Evolutionary conservation across 371 early-diverging fungal genomes (phyloP).

Genomic region (Mucor irregularis): DNA sequence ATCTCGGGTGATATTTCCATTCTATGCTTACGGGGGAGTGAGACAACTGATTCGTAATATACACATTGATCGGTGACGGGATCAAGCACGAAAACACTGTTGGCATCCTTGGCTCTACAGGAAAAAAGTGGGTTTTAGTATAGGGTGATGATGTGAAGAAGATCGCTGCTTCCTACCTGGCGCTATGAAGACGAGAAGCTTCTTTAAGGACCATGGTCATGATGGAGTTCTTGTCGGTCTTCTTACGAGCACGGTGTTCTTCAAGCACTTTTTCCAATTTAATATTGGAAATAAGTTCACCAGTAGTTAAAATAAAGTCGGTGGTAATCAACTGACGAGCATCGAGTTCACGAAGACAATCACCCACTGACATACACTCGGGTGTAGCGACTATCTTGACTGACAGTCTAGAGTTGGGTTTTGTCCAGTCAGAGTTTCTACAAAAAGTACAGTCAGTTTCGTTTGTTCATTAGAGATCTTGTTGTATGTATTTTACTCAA

Average conservation of each 20-base stretch:
- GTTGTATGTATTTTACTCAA: too few species aligned
- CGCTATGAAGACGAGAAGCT: slow-evolving; percentile 58
- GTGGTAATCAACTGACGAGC: slow-evolving; percentile 75
- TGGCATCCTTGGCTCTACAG: slow-evolving; percentile 67
- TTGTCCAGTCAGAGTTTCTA: slow-evolving; percentile 74
- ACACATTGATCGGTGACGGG: slow-evolving; percentile 76
- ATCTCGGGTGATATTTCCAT: slow-evolving; percentile 64
- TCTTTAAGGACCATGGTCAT: slow-evolving; percentile 93
- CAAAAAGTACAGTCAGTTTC: neutral
- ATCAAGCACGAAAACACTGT: slow-evolving; percentile 84
- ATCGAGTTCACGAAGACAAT: slow-evolving; percentile 92
- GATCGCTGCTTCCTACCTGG: slow-evolving; percentile 34
- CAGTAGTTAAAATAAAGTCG: slow-evolving; percentile 93
- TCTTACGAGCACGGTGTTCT: slow-evolving; percentile 69
- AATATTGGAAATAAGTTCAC: slow-evolving; percentile 90
- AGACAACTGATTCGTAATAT: slow-evolving; percentile 75
- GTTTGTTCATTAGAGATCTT: too few species aligned
- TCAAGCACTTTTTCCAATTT: slow-evolving; percentile 76
- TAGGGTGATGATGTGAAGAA: too few species aligned
- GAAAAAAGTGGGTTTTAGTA: neutral
- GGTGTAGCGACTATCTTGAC: slow-evolving; percentile 77
- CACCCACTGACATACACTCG: slow-evolving; percentile 86
- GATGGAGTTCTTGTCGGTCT: slow-evolving; percentile 83
- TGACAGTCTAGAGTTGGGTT: slow-evolving; percentile 61
- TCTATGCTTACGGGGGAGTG: slow-evolving; percentile 63